Evolutionary conservation across 345 rosid species (phyloP).

Genomic region (Eucalyptus guilfoylei): DNA sequence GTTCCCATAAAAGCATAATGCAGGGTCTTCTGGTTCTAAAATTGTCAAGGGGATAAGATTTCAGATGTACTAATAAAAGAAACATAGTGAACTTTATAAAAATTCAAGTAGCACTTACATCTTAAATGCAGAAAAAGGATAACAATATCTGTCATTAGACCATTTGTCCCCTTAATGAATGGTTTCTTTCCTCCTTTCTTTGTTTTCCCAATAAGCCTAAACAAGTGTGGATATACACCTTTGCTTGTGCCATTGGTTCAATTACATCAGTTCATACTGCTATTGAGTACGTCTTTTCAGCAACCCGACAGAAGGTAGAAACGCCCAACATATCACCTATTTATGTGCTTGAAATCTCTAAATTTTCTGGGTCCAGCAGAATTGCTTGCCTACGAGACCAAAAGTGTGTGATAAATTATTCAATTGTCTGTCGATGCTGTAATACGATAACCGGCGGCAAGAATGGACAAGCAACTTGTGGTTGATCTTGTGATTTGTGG

Average conservation of each 20-base stretch:
- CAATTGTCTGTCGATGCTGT: background rate
- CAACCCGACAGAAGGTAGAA: background rate
- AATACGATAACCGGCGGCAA: background rate
- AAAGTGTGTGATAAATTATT: background rate
- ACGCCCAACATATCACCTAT: background rate
- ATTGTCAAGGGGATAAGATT: background rate
- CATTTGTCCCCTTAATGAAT: background rate
- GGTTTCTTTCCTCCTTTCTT: background rate
- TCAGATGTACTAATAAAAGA: background rate
- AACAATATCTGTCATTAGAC: background rate
- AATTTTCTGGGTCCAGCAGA: background rate
- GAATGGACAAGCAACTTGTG: background rate
- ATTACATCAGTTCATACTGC: background rate
- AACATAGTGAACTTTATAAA: background rate
- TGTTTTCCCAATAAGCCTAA: background rate
- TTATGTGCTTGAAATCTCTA: background rate
- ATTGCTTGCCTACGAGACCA: background rate
- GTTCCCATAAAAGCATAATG: background rate
- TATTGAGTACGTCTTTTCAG: background rate
- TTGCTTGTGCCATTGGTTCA: background rate
- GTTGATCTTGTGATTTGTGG: background rate
- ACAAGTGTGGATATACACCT: background rate
- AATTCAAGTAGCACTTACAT: background rate
- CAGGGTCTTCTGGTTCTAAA: background rate
- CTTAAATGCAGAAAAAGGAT: background rate